Evolutionary conservation across 2,329 filamentous ascomycete species (phyloP).

Genomic region (Furcasterigmium furcatum): DNA sequence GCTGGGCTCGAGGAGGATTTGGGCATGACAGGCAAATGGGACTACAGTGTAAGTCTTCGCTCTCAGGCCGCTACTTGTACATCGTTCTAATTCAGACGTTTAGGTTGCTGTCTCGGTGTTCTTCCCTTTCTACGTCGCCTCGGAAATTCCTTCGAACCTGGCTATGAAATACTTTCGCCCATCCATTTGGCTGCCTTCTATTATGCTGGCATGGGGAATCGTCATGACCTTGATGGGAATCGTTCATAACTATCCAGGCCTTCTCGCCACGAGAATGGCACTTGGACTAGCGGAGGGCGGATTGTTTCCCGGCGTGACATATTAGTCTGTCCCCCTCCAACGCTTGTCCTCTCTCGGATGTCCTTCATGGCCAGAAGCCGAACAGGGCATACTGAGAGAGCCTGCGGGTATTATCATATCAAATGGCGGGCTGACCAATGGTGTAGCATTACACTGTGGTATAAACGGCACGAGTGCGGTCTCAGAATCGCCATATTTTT

Average conservation of each 20-base stretch:
- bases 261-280: slow-evolving; percentile 42
- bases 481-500: too few species aligned
- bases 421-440: too few species aligned
- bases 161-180: slow-evolving; percentile 39
- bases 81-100: too few species aligned
- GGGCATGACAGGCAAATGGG: slow-evolving; percentile 47
- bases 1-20: slow-evolving; percentile 29
- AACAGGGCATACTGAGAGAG: too few species aligned
- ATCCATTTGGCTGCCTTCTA: slow-evolving; percentile 70
- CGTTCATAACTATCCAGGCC: slow-evolving; percentile 43
- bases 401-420: too few species aligned
- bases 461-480: too few species aligned
- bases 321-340: slow-evolving; percentile 53
- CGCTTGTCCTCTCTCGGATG: too few species aligned
- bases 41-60: too few species aligned
- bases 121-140: slow-evolving; percentile 63
- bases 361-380: too few species aligned
- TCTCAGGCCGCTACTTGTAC: too few species aligned
- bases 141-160: slow-evolving; percentile 54
- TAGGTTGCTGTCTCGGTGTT: slow-evolving; percentile 57
- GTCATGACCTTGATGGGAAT: slow-evolving; percentile 50
- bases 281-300: slow-evolving; percentile 55
- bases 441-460: too few species aligned
- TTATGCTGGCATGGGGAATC: slow-evolving; percentile 67
- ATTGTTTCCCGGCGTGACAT: slow-evolving; percentile 43